phyloP scores from a whole-genome alignment of 2,329 filamentous ascomycete species.

The Septoria linicola region DNA sequence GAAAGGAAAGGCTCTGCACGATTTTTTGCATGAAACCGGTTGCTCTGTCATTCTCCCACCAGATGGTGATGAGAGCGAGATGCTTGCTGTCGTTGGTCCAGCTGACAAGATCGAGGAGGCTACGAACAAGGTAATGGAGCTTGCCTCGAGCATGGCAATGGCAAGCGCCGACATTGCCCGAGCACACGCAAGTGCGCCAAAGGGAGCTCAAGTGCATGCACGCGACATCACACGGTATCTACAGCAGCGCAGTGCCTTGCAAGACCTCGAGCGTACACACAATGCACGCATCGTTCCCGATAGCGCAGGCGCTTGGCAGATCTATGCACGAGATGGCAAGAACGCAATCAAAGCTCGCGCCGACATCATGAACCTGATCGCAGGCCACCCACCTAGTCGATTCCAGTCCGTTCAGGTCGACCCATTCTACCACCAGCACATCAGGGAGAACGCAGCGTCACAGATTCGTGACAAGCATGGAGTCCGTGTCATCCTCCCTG shows the following conservation, averaged over 20 bases:
- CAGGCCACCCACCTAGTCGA: slow-evolving; percentile 70
- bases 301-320: slow-evolving; percentile 75
- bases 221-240: slow-evolving; percentile 86
- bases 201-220: slow-evolving; percentile 74
- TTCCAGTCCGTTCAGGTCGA: slow-evolving; percentile 68
- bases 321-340: slow-evolving; percentile 84
- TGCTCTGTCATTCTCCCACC: slow-evolving; percentile 83
- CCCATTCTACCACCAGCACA: slow-evolving; percentile 74
- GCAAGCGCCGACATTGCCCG: slow-evolving; percentile 78
- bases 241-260: slow-evolving; percentile 75
- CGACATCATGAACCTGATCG: slow-evolving; percentile 72
- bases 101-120: slow-evolving; percentile 66
- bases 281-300: slow-evolving; percentile 81
- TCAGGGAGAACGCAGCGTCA: slow-evolving; percentile 63
- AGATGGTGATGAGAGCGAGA: slow-evolving; percentile 73
- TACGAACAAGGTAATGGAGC: slow-evolving; percentile 79
- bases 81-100: slow-evolving; percentile 80
- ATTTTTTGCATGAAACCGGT: slow-evolving; percentile 87
- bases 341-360: slow-evolving; percentile 73
- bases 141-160: slow-evolving; percentile 84
- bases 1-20: slow-evolving; percentile 72
- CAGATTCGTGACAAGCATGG: slow-evolving; percentile 67
- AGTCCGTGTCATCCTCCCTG: slow-evolving; percentile 71
- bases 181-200: slow-evolving; percentile 71
- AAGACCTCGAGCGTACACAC: slow-evolving; percentile 76